Base-by-base conservation (phyloP, 371 early-diverging fungal species). In the Mortierella sp. region DNA sequence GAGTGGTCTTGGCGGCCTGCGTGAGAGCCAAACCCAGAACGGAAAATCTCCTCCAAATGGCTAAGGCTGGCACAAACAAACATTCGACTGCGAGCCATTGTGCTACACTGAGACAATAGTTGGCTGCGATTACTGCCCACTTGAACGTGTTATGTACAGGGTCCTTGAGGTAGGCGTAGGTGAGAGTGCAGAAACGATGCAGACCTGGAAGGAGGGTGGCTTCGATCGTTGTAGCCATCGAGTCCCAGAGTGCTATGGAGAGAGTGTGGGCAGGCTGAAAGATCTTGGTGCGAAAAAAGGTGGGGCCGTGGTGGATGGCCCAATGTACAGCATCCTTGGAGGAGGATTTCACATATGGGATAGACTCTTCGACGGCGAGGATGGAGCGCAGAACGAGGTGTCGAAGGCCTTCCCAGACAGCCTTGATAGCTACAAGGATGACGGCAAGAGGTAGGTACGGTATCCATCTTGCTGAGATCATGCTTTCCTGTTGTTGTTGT, bases 371-470 rank as follows among this genome's bases (percentile, higher is more conserved):
- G 10, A 54, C 52, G n/a, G 47, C 34, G n/a, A 61, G 54, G 34
- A 76, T 42, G 12, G 56, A 54, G 56, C 62, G 56, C 3, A 76
- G 43, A 19, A 69, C 55, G 7, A 70, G 48, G n/a, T 43, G 28
- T 2, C 78, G 78, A n/a, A 76, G 47, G 16, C 53, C 48, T 2
- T 52, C 30, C 61, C 65, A 70, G 27, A 57, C 41, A 2, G 70
- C 63, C 28, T 66, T 76, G 50, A 62, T 16, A 46, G 58, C 45
- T 18, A 76, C 59, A 27, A 69, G 70, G 55, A 76, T 43, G 42
- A 76, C 57, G 0, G 78, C 78, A 27, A 76, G 61, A 21, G 78
- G 78, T 12, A 76, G 46, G 30, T 69, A 76, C 7, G 78, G 78
- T 14, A 76, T 66, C 78, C 78, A 76, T 19, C 78, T 52, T 21